These are phyloP conservation scores for Sclerotiophoma versabilis DNA, from an alignment of 2,329 filamentous ascomycete genomes.

Conservation along the genomic window DNA sequence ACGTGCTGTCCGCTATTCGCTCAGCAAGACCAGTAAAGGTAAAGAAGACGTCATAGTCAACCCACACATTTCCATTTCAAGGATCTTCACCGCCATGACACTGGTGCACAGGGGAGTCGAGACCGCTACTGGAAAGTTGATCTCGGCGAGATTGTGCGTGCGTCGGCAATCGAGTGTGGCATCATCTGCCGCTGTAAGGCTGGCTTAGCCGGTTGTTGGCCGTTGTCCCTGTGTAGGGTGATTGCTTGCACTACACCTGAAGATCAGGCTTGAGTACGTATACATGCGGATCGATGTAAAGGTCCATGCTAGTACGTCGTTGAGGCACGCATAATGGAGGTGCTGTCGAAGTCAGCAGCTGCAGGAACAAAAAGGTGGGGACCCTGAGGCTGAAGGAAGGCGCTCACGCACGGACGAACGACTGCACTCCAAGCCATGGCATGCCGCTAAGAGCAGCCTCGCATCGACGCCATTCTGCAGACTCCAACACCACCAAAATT, in stretches of 20 bases:
- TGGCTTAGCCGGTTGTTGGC: neutral
- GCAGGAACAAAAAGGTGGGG: neutral
- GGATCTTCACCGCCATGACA: constrained; percentile 3
- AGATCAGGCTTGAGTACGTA: neutral
- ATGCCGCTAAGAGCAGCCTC: neutral
- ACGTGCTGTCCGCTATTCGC: neutral
- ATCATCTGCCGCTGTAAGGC: constrained; percentile 8
- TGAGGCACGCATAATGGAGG: neutral
- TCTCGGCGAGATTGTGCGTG: constrained; percentile 11
- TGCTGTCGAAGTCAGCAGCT: neutral
- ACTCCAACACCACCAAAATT: too few species aligned
- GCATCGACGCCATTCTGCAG: neutral
- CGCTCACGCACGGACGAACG: neutral
- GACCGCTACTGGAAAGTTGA: constrained; percentile 1
- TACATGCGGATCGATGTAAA: neutral
- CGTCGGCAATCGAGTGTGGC: constrained; percentile 7
- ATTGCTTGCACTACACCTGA: neutral
- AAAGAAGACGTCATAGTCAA: constrained; percentile 12
- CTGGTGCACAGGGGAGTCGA: neutral
- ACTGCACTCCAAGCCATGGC: too few species aligned
- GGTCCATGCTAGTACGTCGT: too few species aligned
- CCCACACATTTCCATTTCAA: constrained; percentile 8
- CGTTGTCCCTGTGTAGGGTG: neutral
- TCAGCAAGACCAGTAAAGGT: neutral
- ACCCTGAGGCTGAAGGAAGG: constrained; percentile 1